Evolutionary conservation across 2,329 filamentous ascomycete genomes (phyloP).

Genomic region (Exophiala calicioides): DNA sequence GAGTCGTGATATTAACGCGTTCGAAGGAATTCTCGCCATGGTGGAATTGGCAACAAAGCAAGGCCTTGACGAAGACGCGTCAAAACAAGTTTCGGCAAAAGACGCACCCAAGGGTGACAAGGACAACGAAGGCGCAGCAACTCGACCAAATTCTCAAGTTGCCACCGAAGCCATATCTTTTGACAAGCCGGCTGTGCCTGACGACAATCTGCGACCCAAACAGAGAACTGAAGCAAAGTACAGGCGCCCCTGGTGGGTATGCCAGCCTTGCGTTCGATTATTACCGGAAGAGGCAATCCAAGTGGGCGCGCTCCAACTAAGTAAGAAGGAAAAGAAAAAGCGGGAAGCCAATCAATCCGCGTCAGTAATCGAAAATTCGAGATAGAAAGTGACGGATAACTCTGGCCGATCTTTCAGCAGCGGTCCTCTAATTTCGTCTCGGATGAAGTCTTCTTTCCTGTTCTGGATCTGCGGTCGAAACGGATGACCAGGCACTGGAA

Average conservation of each 20-base stretch:
- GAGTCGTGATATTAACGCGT: constrained; percentile 71
- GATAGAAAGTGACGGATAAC: no score
- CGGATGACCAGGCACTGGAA: no score
- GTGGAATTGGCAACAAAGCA: constrained; percentile 73
- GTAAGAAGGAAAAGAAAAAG: constrained; percentile 58
- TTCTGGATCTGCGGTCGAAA: no score
- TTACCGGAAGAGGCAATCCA: constrained; percentile 83
- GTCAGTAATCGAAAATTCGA: neutral
- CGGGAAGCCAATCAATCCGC: constrained; percentile 27
- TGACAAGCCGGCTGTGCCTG: constrained; percentile 59
- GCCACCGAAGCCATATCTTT: no score
- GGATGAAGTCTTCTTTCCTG: no score
- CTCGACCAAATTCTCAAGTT: no score
- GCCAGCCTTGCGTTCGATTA: constrained; percentile 82
- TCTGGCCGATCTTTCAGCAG: no score
- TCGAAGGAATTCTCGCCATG: constrained; percentile 73
- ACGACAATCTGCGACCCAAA: constrained; percentile 37
- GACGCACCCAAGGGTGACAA: no score
- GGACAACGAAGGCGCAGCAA: no score
- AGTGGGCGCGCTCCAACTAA: constrained; percentile 73
- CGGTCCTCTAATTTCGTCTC: no score
- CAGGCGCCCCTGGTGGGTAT: constrained; percentile 84
- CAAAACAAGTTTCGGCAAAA: no score
- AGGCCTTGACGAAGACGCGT: constrained; percentile 23
- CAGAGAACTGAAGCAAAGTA: constrained; percentile 66